phyloP scores from a whole-genome alignment of 352 stramenopile species.

The Chrysophaeum taylorii region DNA sequence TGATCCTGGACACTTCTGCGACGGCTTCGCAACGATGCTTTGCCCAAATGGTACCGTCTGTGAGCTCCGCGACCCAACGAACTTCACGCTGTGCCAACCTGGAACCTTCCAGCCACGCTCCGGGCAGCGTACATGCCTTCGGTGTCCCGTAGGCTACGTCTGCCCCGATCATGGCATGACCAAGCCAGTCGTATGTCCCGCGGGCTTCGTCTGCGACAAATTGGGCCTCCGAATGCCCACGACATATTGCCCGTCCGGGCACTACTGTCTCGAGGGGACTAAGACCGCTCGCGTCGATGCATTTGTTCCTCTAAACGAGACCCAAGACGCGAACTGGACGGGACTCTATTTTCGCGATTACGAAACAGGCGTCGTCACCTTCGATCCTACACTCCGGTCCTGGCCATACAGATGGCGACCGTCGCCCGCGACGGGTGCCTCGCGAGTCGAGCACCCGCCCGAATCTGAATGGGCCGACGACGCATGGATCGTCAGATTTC shows the following conservation, averaged over 20 bases:
- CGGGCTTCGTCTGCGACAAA: conserved; percentile 79
- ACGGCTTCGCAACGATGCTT: conserved; percentile 26
- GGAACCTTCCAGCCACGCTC: conserved; percentile 80
- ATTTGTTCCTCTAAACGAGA: conserved; percentile 42
- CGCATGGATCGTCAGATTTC: conserved; percentile 17
- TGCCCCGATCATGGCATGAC: conserved; percentile 77
- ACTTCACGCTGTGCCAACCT: conserved; percentile 83
- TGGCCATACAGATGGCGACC: conserved; percentile 34
- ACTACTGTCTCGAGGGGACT: conserved; percentile 81
- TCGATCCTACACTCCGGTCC: conserved; percentile 30
- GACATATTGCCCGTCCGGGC: conserved; percentile 70
- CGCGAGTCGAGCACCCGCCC: conserved; percentile 15
- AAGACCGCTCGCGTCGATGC: conserved; percentile 63
- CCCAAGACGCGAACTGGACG: too few species aligned
- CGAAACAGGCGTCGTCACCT: conserved; percentile 27
- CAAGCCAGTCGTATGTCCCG: conserved; percentile 72
- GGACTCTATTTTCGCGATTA: conserved; percentile 27
- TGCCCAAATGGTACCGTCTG: conserved; percentile 76
- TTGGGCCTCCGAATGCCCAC: conserved; percentile 62
- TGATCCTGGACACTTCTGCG: conserved; percentile 50
- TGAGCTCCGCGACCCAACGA: conserved; percentile 38
- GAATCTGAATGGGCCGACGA: conserved; percentile 25
- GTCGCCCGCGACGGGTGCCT: conserved; percentile 35
- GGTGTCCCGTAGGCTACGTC: conserved; percentile 82
- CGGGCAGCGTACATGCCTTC: conserved; percentile 60